Percentiles rank a stretch among this genome's conserved stretches.
These are phyloP conservation scores for Mycena galericulata DNA, from an alignment of 768 basidiomycete species.

Conservation along the genomic window DNA sequence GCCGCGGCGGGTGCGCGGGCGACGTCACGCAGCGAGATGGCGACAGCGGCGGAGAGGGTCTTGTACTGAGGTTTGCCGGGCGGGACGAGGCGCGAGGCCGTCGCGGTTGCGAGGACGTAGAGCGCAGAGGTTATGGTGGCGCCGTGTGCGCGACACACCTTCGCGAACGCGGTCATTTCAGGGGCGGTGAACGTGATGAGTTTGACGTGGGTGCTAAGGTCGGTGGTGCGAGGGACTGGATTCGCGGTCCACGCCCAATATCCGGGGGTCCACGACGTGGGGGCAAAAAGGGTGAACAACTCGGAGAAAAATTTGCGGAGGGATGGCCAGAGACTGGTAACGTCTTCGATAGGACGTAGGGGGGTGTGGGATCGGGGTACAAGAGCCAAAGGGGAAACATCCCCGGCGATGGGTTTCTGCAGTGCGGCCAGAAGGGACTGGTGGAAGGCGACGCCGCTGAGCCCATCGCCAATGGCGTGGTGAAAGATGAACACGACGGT, in stretches of 20 bases:
- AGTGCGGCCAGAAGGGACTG: constrained; percentile 47
- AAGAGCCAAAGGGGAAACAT: constrained; percentile 19
- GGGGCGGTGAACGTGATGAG: constrained; percentile 42
- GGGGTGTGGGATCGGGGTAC: constrained; percentile 36
- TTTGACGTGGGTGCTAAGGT: constrained; percentile 40
- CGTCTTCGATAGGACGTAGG: constrained; percentile 44
- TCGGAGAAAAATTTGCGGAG: constrained; percentile 39
- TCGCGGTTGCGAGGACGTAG: constrained; percentile 39
- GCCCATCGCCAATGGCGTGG: constrained; percentile 55
- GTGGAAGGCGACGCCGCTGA: constrained; percentile 54
- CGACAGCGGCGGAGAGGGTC: constrained; percentile 41
- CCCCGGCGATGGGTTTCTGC: constrained; percentile 23
- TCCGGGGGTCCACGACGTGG: constrained; percentile 43
- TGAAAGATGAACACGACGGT: constrained; percentile 51
- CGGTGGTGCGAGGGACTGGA: constrained; percentile 32
- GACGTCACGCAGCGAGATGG: constrained; percentile 49
- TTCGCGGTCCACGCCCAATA: constrained; percentile 49
- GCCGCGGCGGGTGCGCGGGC: constrained; percentile 40
- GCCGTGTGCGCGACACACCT: constrained; percentile 43
- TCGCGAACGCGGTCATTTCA: constrained; percentile 38
- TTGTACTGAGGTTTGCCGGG: constrained; percentile 23
- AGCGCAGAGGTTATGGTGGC: constrained; percentile 49
- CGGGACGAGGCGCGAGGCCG: constrained; percentile 42
- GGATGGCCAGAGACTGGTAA: constrained; percentile 44
- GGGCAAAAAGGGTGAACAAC: constrained; percentile 43